Base-by-base conservation (phyloP, 352 stramenopile genomes). In the Pythium brassicae region DNA sequence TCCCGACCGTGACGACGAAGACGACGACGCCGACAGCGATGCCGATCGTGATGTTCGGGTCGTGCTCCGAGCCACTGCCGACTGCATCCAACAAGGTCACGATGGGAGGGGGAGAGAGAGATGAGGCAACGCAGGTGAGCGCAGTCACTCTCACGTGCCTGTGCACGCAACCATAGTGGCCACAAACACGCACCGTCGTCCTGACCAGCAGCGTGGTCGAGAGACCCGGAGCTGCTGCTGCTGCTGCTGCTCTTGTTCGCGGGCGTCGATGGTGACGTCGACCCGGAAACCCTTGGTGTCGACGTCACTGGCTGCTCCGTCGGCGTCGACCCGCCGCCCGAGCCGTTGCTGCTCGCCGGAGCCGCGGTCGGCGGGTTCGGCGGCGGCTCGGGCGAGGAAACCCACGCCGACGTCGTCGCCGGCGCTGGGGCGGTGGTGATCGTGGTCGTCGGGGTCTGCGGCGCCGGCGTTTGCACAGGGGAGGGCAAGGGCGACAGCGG, bases 21-120 rank as follows among this genome's bases (percentile, higher is more conserved):
- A 47, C 42, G 42, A 47, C 8, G 5, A 47, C 42, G 42, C 42
- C 42, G 42, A 47, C 42, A 4, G 42, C 42, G 42, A 47, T 47
- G 11, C 42, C 42, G 20, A 47, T 47, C 20, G 42, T 47, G 42
- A 47, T 11, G 20, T 47, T 47, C 42, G 42, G 9, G 42, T 47
- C 42, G 42, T 27, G n/a, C 9, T 47, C 22, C 10, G 22, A 12
- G 10, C 12, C 42, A 47, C n/a, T 37, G 32, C 32, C 14, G 32
- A 37, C 42, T 47, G 20, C 20, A 37, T 11, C 2, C n/a, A 5
- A 46, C 40, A 46, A 46, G 19, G 37, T 6, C 17, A 4, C 37
- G n/a, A n/a, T n/a, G n/a, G n/a, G n/a, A n/a, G n/a, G n/a, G n/a
- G n/a, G n/a, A n/a, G n/a, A n/a, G n/a, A n/a, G n/a, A n/a, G n/a